A percentile compares a stretch with the other conserved stretches of the same genome.
These are phyloP conservation scores for Microcyclospora tardicrescens DNA, from an alignment of 2,329 filamentous ascomycete species.

Conservation along the genomic window DNA sequence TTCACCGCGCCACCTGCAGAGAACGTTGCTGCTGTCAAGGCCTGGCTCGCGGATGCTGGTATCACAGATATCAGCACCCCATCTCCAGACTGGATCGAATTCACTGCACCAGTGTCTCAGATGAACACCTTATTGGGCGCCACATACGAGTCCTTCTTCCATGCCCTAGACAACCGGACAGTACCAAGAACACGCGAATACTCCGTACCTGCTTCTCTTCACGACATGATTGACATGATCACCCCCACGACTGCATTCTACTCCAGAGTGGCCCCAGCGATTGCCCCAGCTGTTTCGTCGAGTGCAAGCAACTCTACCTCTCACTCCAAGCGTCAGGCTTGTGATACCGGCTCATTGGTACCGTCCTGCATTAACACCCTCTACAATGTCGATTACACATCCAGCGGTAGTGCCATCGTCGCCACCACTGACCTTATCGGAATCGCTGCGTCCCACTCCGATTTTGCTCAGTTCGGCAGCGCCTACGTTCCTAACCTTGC, in stretches of 20 bases:
- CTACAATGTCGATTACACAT: neutral
- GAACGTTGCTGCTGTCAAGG: slow-evolving; percentile 21
- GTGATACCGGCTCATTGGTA: neutral
- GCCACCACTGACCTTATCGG: neutral
- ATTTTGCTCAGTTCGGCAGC: neutral
- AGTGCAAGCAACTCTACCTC: neutral
- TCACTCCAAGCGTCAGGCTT: neutral
- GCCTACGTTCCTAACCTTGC: neutral
- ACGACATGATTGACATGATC: neutral
- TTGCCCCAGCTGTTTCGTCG: neutral
- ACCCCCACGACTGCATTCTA: neutral
- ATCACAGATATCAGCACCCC: slow-evolving; percentile 7
- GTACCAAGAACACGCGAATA: neutral
- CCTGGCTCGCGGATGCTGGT: slow-evolving; percentile 24
- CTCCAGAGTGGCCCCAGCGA: neutral
- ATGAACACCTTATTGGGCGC: slow-evolving; percentile 9
- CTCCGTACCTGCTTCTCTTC: neutral
- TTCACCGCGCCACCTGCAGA: slow-evolving; percentile 25
- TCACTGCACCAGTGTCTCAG: slow-evolving; percentile 2
- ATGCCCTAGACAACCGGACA: neutral
- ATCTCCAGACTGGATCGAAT: slow-evolving; percentile 1
- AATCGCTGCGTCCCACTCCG: neutral
- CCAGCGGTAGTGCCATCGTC: neutral
- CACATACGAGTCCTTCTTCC: slow-evolving; percentile 7
- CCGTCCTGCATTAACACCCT: neutral